phyloP scores from a whole-genome alignment of 352 stramenopile species.

The Globisporangium ultimum region DNA sequence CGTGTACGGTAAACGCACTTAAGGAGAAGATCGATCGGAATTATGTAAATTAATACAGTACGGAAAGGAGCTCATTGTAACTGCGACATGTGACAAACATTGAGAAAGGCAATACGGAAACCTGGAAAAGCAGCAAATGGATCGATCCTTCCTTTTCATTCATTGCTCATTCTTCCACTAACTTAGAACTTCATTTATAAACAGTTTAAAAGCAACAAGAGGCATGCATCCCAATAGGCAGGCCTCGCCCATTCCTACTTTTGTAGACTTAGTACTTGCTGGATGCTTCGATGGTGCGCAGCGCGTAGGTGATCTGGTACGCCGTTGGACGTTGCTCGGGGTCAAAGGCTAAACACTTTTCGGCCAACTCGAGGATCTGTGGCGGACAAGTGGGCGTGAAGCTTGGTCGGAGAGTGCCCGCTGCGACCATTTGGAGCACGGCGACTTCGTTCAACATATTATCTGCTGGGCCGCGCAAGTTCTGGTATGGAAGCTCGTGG shows the following conservation, averaged over 20 bases:
- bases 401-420: constrained; percentile 23
- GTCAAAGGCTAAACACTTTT: constrained; percentile 28
- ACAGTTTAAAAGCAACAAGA: not conserved
- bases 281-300: constrained; percentile 28
- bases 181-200: no score
- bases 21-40: not conserved
- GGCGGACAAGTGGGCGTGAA: constrained; percentile 25
- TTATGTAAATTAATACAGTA: not conserved
- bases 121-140: no score
- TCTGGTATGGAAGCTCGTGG: constrained; percentile 34
- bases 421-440: constrained; percentile 39
- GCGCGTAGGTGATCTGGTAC: constrained; percentile 26
- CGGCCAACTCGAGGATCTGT: constrained; percentile 27
- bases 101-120: no score
- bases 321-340: constrained; percentile 24
- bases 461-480: constrained; percentile 17
- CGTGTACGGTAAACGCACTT: not conserved
- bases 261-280: constrained; percentile 13
- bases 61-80: not conserved
- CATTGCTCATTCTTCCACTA: no score
- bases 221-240: not conserved
- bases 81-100: constrained; percentile 11
- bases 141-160: no score
- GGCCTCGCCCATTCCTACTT: not conserved
- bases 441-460: constrained; percentile 34